Evolutionary conservation across 1,284 basidiomycete species (phyloP), one percentile per base, ranked within the genome.

Genomic region (Stereum hirsutum): DNA sequence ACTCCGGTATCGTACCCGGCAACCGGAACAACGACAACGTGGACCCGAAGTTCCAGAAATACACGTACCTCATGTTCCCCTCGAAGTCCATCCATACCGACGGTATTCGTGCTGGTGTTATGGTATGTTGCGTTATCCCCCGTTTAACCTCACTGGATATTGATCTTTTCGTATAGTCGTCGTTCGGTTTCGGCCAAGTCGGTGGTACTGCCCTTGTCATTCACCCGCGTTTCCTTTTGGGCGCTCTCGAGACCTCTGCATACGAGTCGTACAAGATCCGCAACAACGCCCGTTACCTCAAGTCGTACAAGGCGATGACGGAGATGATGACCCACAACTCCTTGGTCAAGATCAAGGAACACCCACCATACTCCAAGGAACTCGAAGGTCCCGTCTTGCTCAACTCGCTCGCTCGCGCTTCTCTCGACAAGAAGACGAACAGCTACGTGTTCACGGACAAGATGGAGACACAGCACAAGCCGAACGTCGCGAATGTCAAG

Each of bases 171-270:
- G 15, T 42, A 15, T 46, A 84, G 74, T 97, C 95, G 3, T 97
- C 93, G 15, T 99, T 99, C 69, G 96, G 96, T 56, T 99, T 99
- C 73, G 96, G 95, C 56, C 96, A 99, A 78, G 94, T 97, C 52
- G 96, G 95, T 50, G 96, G 95, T 49, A 89, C 86, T 49, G 86
- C 82, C 39, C 75, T 95, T 50, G 71, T 97, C 53, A 62, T 99
- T 45, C 85, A 99, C 65, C 92, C 96, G 41, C 87, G 89, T 52
- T 92, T 91, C 70, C 74, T 97, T 49, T 83, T 93, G 52, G 95
- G 84, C 42, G 74, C 87, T 11, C 67, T 98, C 34, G 80, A 89
- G 49, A 75, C 84, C 2, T 68, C 76, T 24, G 62, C 73, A 49
- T 95, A 93, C 55, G 77, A 81, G 40, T 65, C 70, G 25, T 99